Percentiles rank a stretch among this genome's conserved stretches.
Evolutionary conservation across 2,329 filamentous ascomycete genomes (phyloP).

Genomic region (Corynespora cassiicola): DNA sequence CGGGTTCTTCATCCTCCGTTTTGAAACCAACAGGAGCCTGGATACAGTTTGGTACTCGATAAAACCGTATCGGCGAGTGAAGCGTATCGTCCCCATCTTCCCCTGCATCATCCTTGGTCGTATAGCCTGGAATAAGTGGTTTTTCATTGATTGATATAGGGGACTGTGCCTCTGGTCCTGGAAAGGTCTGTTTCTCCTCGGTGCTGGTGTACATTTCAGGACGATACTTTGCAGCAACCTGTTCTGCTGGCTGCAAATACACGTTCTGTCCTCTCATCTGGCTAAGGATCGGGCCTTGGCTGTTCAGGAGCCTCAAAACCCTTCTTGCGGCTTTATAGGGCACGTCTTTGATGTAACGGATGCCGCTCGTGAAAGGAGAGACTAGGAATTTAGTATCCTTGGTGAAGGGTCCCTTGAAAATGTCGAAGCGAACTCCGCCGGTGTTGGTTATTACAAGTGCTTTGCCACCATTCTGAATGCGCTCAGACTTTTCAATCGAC

Average conservation of each 20-base stretch:
- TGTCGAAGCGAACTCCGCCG: constrained; percentile 91
- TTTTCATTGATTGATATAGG: constrained; percentile 26
- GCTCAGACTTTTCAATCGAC: constrained; percentile 57
- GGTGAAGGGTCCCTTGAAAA: constrained; percentile 91
- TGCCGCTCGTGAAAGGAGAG: constrained; percentile 83
- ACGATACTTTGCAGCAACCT: constrained; percentile 39
- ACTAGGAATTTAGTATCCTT: constrained; percentile 85
- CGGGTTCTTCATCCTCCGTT: constrained; percentile 57
- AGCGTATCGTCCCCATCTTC: constrained; percentile 88
- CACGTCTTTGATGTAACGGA: constrained; percentile 79
- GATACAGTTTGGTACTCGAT: constrained; percentile 82
- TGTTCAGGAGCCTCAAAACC: constrained; percentile 67
- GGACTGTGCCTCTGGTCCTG: constrained; percentile 4
- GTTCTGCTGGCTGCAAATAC: constrained; percentile 54
- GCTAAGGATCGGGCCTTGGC: constrained; percentile 59
- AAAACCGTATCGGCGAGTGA: constrained; percentile 76
- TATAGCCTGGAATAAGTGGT: constrained; percentile 76
- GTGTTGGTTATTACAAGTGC: constrained; percentile 84
- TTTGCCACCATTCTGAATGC: constrained; percentile 60
- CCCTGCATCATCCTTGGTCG: constrained; percentile 84
- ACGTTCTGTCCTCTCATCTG: constrained; percentile 35
- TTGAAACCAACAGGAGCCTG: constrained; percentile 72
- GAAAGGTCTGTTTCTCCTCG: not conserved
- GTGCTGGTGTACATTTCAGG: constrained; percentile 17
- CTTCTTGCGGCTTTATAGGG: constrained; percentile 77